Conservation (phyloP, 257 asterid species). For the Lycium ferocissimum region DNA sequence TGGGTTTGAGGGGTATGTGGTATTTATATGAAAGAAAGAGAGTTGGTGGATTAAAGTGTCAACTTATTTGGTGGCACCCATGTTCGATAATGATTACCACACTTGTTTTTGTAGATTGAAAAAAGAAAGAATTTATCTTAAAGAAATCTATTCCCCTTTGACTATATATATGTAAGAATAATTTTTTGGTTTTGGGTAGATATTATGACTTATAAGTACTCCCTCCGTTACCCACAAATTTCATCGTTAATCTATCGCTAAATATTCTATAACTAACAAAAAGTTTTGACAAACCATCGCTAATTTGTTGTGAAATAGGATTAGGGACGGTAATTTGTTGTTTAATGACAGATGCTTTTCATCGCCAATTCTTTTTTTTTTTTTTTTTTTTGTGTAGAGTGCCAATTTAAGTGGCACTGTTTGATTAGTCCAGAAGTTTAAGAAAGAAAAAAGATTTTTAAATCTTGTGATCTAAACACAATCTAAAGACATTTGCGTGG, state of each 20-base stretch:
- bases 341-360: not conserved
- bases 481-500: too few species aligned
- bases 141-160: slow-evolving; percentile 17
- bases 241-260: not conserved
- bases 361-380: not conserved
- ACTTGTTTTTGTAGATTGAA: slow-evolving; percentile 27
- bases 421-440: too few species aligned
- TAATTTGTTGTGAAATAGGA: not conserved
- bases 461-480: too few species aligned
- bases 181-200: not conserved
- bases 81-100: slow-evolving; percentile 54
- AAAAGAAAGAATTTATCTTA: slow-evolving; percentile 26
- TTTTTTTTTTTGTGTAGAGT: too few species aligned
- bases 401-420: not conserved
- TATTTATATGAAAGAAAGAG: slow-evolving; percentile 28
- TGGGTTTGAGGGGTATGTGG: not conserved
- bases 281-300: not conserved
- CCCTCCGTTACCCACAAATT: not conserved
- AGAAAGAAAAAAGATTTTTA: too few species aligned
- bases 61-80: slow-evolving; percentile 52
- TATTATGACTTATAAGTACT: too few species aligned
- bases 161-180: not conserved
- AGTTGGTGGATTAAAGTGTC: slow-evolving; percentile 45
- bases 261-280: not conserved
- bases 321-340: not conserved